Evolutionary conservation across 2,329 filamentous ascomycete genomes (phyloP).

Genomic region (Aspergillus alliaceus): DNA sequence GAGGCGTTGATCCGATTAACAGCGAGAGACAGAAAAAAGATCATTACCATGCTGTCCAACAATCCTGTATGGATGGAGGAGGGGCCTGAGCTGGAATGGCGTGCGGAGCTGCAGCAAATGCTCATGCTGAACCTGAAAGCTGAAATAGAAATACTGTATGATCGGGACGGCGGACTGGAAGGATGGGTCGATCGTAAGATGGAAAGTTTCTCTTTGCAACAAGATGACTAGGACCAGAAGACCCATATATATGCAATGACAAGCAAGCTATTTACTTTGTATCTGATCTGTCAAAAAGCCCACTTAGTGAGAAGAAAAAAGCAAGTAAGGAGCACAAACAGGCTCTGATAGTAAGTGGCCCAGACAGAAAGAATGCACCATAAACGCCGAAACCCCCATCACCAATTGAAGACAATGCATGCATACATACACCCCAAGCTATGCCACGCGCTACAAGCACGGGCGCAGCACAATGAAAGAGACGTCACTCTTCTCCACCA

Average conservation of each 20-base stretch:
- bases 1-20: slow-evolving; percentile 48
- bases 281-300: background rate
- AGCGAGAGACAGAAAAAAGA: slow-evolving; percentile 55
- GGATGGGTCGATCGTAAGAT: slow-evolving; percentile 45
- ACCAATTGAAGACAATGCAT: background rate
- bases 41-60: slow-evolving; percentile 53
- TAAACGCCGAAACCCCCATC: background rate
- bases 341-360: background rate
- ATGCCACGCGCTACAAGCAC: background rate
- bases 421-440: background rate
- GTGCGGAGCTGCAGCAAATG: slow-evolving; percentile 59
- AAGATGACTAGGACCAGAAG: slow-evolving; percentile 3
- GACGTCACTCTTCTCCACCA: background rate
- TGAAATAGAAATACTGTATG: slow-evolving; percentile 59
- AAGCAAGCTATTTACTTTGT: background rate
- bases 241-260: slow-evolving; percentile 1
- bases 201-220: slow-evolving; percentile 8
- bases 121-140: slow-evolving; percentile 63
- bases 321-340: too few species aligned
- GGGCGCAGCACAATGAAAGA: background rate
- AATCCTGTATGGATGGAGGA: slow-evolving; percentile 44
- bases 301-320: background rate
- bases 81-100: slow-evolving; percentile 47
- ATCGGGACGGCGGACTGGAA: slow-evolving; percentile 42
- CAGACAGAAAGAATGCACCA: background rate